Evolutionary conservation across 176 grass and related monocot species (phyloP).

Genomic region (Tillandsia fasciculata): DNA sequence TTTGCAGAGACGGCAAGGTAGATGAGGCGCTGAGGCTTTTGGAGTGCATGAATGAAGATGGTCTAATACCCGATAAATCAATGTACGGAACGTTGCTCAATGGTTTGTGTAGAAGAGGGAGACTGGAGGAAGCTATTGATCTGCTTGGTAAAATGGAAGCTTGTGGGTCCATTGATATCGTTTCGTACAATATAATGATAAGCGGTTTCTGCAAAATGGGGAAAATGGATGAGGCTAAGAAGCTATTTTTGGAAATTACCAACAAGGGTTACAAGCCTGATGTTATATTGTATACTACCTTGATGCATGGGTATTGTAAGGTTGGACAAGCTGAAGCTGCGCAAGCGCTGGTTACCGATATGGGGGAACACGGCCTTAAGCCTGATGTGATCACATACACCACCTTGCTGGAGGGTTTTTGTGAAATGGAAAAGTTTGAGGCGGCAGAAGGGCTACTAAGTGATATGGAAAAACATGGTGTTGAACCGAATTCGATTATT

Average conservation of each 20-base stretch:
- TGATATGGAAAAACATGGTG: conserved; percentile 2
- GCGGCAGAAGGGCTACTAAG: not conserved
- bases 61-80: not conserved
- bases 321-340: conserved; percentile 6
- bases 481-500: conserved; percentile 14
- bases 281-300: conserved; percentile 7
- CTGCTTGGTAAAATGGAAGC: not conserved
- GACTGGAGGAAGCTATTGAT: conserved; percentile 1
- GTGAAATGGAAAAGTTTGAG: conserved; percentile 2
- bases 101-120: not conserved
- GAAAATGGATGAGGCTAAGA: conserved; percentile 2
- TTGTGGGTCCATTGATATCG: conserved; percentile 1
- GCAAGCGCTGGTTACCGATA: not conserved
- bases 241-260: conserved; percentile 2
- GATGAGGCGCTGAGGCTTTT: conserved; percentile 6
- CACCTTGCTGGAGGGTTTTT: not conserved
- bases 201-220: conserved; percentile 8
- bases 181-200: conserved; percentile 12
- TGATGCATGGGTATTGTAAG: conserved; percentile 12
- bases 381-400: conserved; percentile 6
- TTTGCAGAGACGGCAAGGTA: not conserved
- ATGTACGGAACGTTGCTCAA: conserved; percentile 2
- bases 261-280: conserved; percentile 3
- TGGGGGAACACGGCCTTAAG: not conserved
- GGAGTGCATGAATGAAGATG: conserved; percentile 1